Percentiles rank a stretch among this genome's conserved stretches.
These are phyloP conservation scores for Ocimum tenuiflorum DNA, from an alignment of 257 asterid genomes.

Conservation along the genomic window DNA sequence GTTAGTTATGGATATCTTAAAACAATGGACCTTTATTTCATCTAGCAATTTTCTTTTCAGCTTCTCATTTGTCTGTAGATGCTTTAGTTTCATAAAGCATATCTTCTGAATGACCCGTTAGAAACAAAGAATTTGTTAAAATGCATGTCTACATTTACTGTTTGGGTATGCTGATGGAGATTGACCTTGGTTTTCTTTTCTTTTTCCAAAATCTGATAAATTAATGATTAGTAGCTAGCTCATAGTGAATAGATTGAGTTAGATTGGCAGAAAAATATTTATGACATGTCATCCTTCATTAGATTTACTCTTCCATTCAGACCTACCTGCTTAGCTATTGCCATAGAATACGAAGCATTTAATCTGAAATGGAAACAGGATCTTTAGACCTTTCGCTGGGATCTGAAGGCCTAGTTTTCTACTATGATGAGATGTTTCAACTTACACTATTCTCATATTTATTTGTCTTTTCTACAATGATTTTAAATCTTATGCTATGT, in stretches of 20 bases:
- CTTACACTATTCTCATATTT: neutral
- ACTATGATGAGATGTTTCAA: neutral
- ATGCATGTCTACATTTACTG: slow-evolving; percentile 1
- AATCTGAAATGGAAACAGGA: neutral
- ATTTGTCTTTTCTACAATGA: neutral
- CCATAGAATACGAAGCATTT: neutral
- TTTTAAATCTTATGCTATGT: neutral
- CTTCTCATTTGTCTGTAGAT: neutral
- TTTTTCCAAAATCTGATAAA: neutral
- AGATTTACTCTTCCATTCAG: neutral
- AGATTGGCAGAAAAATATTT: neutral
- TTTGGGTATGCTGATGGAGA: slow-evolving; percentile 14
- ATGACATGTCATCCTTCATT: neutral
- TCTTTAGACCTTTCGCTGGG: neutral
- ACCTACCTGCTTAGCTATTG: slow-evolving; percentile 6
- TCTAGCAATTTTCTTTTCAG: neutral
- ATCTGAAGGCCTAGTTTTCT: neutral
- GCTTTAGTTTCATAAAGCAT: neutral
- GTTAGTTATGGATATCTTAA: neutral
- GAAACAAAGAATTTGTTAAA: neutral
- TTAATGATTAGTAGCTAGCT: slow-evolving; percentile 1
- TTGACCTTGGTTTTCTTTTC: neutral
- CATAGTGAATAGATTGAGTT: neutral
- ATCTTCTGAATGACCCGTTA: neutral
- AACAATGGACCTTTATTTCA: neutral